phyloP scores from a whole-genome alignment of 768 basidiomycete genomes.

The Suillus subaureus region DNA sequence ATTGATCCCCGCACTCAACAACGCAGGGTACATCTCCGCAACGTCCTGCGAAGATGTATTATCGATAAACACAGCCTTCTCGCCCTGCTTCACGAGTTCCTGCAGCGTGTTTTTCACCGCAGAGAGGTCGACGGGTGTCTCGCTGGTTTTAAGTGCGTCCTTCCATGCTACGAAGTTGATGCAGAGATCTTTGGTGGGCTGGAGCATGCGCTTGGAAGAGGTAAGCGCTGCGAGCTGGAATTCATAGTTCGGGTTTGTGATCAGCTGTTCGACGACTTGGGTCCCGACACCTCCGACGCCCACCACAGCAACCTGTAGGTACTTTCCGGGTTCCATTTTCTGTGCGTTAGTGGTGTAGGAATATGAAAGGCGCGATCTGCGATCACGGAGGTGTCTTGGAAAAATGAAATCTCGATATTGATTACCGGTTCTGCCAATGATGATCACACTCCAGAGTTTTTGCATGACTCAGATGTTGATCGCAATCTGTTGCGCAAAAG shows the following conservation, averaged over 20 bases:
- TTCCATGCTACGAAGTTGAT: slow-evolving; percentile 46
- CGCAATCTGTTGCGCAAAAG: no score
- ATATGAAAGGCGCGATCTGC: background rate
- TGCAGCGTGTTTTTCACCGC: slow-evolving; percentile 45
- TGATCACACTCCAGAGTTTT: background rate
- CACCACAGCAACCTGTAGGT: slow-evolving; percentile 69
- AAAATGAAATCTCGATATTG: background rate
- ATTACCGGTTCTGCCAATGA: background rate
- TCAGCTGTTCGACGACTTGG: slow-evolving; percentile 83
- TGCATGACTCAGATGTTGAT: background rate
- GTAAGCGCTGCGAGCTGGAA: slow-evolving; percentile 72
- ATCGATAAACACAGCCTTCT: slow-evolving; percentile 78
- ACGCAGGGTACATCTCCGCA: slow-evolving; percentile 78
- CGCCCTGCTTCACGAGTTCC: slow-evolving; percentile 45
- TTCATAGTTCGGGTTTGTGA: slow-evolving; percentile 58
- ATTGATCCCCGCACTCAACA: slow-evolving; percentile 77
- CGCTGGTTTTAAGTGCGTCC: slow-evolving; percentile 46
- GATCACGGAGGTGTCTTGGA: background rate
- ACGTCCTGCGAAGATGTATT: slow-evolving; percentile 88
- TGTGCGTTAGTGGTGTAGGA: background rate
- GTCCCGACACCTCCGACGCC: slow-evolving; percentile 93
- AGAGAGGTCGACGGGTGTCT: slow-evolving; percentile 40
- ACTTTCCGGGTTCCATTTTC: slow-evolving; percentile 24
- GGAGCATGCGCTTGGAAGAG: slow-evolving; percentile 64
- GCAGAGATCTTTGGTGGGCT: slow-evolving; percentile 46